phyloP scores from a whole-genome alignment of 306 rosid species.

The Benincasa hispida region DNA sequence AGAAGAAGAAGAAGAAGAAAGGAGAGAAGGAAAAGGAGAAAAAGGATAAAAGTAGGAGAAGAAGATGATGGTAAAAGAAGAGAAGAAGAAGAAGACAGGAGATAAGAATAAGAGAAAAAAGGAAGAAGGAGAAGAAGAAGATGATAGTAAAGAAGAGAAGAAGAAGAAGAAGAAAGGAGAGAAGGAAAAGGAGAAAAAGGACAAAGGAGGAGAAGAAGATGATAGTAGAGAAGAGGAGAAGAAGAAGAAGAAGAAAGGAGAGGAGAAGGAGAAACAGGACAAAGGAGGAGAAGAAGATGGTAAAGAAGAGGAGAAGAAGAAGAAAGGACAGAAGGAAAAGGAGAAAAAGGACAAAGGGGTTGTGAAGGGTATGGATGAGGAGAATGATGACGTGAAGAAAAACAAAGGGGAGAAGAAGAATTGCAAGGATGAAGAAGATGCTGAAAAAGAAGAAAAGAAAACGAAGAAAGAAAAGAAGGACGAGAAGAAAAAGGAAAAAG shows the following conservation, averaged over 20 bases:
- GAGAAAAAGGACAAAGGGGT: slow-evolving; percentile 7
- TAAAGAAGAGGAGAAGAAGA: too few species aligned
- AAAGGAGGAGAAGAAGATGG: not conserved
- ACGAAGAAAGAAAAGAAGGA: not conserved
- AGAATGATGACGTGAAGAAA: too few species aligned
- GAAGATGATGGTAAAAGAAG: not conserved
- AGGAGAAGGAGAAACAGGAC: not conserved
- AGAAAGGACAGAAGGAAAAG: not conserved
- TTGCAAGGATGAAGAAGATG: not conserved
- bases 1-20: slow-evolving; percentile 1
- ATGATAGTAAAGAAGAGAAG: not conserved
- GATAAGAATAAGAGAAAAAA: not conserved
- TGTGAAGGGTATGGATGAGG: too few species aligned
- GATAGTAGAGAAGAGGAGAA: not conserved
- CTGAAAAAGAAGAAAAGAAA: too few species aligned
- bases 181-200: slow-evolving; percentile 24
- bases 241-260: not conserved
- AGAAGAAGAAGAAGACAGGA: not conserved
- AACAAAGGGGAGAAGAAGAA: slow-evolving; percentile 18
- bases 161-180: not conserved
- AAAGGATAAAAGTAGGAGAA: not conserved
- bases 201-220: not conserved
- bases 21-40: slow-evolving; percentile 13
- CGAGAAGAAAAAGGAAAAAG: slow-evolving; percentile 4
- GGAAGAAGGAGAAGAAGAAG: not conserved